Percentiles rank a stretch among this genome's conserved stretches.
Conservation (phyloP, 1,139 yeast genomes). For the Blastobotrys petasosporus region DNA sequence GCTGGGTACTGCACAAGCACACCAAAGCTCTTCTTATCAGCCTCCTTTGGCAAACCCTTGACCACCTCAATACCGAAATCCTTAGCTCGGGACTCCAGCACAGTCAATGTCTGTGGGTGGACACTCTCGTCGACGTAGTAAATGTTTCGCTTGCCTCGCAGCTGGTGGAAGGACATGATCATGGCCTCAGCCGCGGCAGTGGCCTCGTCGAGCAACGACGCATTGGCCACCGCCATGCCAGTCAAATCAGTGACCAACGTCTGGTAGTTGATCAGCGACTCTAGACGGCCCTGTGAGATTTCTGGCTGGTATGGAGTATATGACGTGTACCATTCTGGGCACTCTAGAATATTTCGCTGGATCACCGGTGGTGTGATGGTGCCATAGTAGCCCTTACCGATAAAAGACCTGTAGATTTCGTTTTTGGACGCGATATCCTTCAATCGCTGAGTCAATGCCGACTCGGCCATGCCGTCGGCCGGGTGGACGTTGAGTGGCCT, state of each 20-base stretch:
- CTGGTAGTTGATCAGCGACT: constrained; percentile 83
- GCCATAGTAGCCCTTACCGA: constrained; percentile 94
- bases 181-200: constrained; percentile 98
- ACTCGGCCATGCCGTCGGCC: constrained; percentile 68
- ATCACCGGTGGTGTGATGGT: constrained; percentile 87
- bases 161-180: constrained; percentile 68
- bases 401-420: constrained; percentile 61
- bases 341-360: constrained; percentile 84
- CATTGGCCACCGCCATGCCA: constrained; percentile 88
- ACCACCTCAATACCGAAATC: constrained; percentile 66
- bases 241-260: constrained; percentile 85
- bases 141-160: constrained; percentile 58
- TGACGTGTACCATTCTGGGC: constrained; percentile 98
- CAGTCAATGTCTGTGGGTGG: constrained; percentile 83
- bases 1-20: constrained; percentile 87
- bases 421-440: constrained; percentile 68
- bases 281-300: constrained; percentile 93
- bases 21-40: constrained; percentile 55
- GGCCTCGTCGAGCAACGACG: constrained; percentile 91
- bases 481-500: constrained; percentile 63
- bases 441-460: constrained; percentile 68
- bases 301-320: constrained; percentile 99
- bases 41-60: constrained; percentile 45
- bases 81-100: constrained; percentile 69
- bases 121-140: constrained; percentile 71